These are phyloP conservation scores for Russula virescens DNA, from an alignment of 768 basidiomycete genomes.

Conservation along the genomic window DNA sequence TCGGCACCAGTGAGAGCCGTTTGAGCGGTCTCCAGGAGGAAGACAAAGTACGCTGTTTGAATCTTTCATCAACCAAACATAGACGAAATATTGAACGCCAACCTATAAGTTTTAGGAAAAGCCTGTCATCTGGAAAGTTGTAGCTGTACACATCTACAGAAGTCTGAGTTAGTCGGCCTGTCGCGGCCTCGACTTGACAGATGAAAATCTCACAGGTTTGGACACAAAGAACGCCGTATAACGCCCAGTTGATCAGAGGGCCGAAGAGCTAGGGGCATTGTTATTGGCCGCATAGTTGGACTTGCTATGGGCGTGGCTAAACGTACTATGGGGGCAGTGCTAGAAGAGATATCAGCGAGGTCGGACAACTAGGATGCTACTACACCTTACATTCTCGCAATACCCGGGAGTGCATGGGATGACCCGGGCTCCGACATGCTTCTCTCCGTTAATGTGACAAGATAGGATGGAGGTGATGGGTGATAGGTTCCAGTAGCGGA, in stretches of 20 bases:
- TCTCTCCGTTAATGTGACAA: background rate
- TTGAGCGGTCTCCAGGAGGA: conserved; percentile 9
- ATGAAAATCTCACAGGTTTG: conserved; percentile 18
- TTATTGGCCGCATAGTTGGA: background rate
- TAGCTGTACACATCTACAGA: conserved; percentile 17
- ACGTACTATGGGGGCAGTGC: conserved; percentile 7
- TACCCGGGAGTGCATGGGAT: background rate
- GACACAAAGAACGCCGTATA: conserved; percentile 29
- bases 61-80: background rate
- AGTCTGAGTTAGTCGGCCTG: no score
- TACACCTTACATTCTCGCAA: background rate
- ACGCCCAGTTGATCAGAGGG: conserved; percentile 25
- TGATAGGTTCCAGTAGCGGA: background rate
- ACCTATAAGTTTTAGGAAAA: conserved; percentile 1
- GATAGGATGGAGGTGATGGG: background rate
- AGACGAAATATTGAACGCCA: background rate
- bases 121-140: conserved; percentile 13
- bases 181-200: no score
- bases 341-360: background rate
- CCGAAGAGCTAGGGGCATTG: background rate
- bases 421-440: background rate
- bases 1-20: conserved; percentile 11
- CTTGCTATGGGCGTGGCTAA: background rate
- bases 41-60: conserved; percentile 6
- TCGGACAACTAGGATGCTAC: no score